Evolutionary conservation across 2,329 filamentous ascomycete genomes (phyloP).

Genomic region (Epichloe scottii): DNA sequence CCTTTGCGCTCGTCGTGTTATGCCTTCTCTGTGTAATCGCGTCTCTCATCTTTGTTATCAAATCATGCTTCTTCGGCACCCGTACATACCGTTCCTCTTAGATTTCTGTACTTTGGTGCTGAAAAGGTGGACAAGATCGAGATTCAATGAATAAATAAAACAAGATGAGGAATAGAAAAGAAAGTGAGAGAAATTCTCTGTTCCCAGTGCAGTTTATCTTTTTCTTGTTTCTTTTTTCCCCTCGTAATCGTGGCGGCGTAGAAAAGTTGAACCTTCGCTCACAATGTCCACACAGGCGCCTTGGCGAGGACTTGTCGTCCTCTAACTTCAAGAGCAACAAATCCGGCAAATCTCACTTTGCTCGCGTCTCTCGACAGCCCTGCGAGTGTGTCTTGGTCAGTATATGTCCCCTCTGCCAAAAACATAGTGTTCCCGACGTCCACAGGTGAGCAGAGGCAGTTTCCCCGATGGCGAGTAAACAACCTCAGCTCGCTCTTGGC

Average conservation of each 20-base stretch:
- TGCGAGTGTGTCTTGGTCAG: constrained; percentile 26
- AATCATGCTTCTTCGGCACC: background rate
- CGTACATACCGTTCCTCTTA: background rate
- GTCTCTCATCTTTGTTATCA: background rate
- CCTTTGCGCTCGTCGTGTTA: background rate
- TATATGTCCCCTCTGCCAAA: constrained; percentile 15
- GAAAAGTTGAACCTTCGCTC: constrained; percentile 2
- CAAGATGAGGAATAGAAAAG: background rate
- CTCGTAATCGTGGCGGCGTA: background rate
- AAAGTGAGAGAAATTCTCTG: background rate
- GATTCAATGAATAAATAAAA: background rate
- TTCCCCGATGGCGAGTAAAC: constrained; percentile 11
- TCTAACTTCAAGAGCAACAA: constrained; percentile 61
- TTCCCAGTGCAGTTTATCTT: background rate
- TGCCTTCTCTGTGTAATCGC: background rate
- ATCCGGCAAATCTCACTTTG: constrained; percentile 63
- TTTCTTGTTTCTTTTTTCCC: background rate
- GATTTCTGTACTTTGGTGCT: background rate
- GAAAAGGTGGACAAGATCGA: background rate
- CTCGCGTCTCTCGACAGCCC: constrained; percentile 32
- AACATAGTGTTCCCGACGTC: background rate
- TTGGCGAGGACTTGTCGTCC: constrained; percentile 65
- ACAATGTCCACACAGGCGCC: constrained; percentile 58
- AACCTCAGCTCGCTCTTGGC: constrained; percentile 38
- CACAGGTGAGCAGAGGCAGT: background rate